phyloP scores from a whole-genome alignment of 306 rosid species.

The Cucumis hystrix region DNA sequence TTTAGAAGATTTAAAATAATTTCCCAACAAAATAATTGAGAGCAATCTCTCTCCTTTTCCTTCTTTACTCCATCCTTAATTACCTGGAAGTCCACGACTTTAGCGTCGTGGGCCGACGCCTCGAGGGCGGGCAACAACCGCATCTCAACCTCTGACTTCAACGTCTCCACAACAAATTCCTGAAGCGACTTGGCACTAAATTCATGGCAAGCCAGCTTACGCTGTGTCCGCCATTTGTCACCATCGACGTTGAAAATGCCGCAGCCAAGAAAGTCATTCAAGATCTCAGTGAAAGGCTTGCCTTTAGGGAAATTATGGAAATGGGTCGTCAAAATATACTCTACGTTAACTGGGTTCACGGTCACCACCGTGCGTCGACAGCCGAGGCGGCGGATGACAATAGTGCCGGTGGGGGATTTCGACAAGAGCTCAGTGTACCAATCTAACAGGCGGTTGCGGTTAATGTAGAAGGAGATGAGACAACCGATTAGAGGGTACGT shows the following conservation, averaged over 20 bases:
- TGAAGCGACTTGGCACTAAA: conserved; percentile 40
- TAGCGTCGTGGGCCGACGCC: conserved; percentile 7
- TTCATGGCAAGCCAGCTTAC: conserved; percentile 64
- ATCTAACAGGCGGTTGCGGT: conserved; percentile 40
- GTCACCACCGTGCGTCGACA: conserved; percentile 58
- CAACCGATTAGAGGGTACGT: conserved; percentile 62
- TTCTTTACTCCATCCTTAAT: neutral
- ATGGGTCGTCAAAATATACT: conserved; percentile 72
- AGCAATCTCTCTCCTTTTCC: neutral
- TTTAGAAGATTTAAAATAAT: no score
- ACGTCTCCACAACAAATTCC: conserved; percentile 24
- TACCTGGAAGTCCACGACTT: conserved; percentile 37
- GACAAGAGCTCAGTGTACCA: conserved; percentile 70
- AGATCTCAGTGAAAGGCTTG: conserved; percentile 62
- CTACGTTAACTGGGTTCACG: conserved; percentile 54
- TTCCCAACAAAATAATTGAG: no score
- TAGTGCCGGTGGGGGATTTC: conserved; percentile 44
- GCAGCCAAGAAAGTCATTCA: conserved; percentile 67
- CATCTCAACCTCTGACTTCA: conserved; percentile 36
- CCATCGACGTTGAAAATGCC: conserved; percentile 89
- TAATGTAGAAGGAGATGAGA: conserved; percentile 52
- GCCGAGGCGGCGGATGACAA: conserved; percentile 48
- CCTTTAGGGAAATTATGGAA: conserved; percentile 87
- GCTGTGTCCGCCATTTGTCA: conserved; percentile 45
- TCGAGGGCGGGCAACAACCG: conserved; percentile 44